Conservation (phyloP, 805 yeast species). For the Candida saitoana region DNA sequence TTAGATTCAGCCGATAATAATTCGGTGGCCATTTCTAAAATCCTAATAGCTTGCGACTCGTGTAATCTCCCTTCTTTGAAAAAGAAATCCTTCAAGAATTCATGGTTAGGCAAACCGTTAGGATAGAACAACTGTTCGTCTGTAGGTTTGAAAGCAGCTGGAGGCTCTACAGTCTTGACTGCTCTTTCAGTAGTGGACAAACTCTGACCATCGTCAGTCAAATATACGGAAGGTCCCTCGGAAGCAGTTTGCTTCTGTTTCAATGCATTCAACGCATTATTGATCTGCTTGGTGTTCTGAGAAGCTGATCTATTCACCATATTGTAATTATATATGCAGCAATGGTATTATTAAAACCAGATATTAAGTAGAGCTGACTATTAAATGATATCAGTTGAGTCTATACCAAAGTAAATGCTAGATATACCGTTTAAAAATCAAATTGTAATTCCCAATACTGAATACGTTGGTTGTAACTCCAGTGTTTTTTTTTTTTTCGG, state of each 20-base stretch:
- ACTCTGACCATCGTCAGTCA: slow-evolving; percentile 55
- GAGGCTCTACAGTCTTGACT: slow-evolving; percentile 56
- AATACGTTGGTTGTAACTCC: too few relatives aligned
- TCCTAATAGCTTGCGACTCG: slow-evolving; percentile 64
- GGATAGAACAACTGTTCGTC: slow-evolving; percentile 63
- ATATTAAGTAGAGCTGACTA: not conserved
- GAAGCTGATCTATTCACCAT: slow-evolving; percentile 3
- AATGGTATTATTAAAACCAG: not conserved
- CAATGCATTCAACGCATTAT: slow-evolving; percentile 61
- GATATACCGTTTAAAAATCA: too few relatives aligned
- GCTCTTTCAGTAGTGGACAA: slow-evolving; percentile 57
- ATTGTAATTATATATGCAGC: not conserved
- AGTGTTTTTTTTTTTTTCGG: too few relatives aligned
- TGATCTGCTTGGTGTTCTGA: slow-evolving; percentile 38
- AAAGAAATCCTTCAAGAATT: slow-evolving; percentile 70
- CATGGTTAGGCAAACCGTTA: slow-evolving; percentile 68
- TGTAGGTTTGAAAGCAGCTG: slow-evolving; percentile 60
- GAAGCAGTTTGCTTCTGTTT: slow-evolving; percentile 33
- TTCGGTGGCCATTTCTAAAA: slow-evolving; percentile 61
- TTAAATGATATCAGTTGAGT: too few relatives aligned
- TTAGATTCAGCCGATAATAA: slow-evolving; percentile 71
- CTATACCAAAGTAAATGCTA: too few relatives aligned
- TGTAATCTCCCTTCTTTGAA: slow-evolving; percentile 74
- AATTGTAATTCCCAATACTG: too few relatives aligned
- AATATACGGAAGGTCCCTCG: slow-evolving; percentile 42